Evolutionary conservation across 1,284 basidiomycete species (phyloP).

Genomic region (Apiotrichum veenhuisii): DNA sequence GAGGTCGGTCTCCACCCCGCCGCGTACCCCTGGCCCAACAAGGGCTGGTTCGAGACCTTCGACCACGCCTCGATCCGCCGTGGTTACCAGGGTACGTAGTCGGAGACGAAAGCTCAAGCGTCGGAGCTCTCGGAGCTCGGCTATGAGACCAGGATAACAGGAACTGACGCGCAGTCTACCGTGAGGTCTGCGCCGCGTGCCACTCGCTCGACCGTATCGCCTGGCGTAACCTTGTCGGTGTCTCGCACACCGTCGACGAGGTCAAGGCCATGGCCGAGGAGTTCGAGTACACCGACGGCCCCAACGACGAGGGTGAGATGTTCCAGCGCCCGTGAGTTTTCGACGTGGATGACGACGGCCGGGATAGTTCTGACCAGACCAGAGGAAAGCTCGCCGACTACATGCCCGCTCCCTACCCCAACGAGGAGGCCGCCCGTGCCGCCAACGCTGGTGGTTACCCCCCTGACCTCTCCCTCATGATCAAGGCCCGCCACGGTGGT

Average conservation of each 20-base stretch:
- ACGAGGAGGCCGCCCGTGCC: conserved; percentile 95
- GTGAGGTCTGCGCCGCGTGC: conserved; percentile 97
- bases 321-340: conserved; percentile 86
- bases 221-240: conserved; percentile 98
- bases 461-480: conserved; percentile 94
- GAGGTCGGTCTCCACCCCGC: conserved; percentile 94
- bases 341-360: background rate
- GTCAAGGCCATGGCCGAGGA: conserved; percentile 90
- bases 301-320: conserved; percentile 94
- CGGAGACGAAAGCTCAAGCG: no score
- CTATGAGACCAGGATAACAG: background rate
- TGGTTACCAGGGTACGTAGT: conserved; percentile 68
- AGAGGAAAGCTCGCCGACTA: conserved; percentile 71
- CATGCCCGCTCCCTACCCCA: conserved; percentile 92
- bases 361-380: conserved; percentile 1
- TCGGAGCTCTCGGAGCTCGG: no score
- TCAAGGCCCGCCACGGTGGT: conserved; percentile 96
- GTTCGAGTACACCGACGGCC: conserved; percentile 94
- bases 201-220: conserved; percentile 99
- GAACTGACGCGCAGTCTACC: conserved; percentile 65
- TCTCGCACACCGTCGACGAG: conserved; percentile 94
- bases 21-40: conserved; percentile 86
- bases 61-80: conserved; percentile 93
- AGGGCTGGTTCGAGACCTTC: conserved; percentile 81
- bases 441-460: conserved; percentile 85